Base-by-base conservation (phyloP, 768 basidiomycete genomes). In the Tylopilus sp. region DNA sequence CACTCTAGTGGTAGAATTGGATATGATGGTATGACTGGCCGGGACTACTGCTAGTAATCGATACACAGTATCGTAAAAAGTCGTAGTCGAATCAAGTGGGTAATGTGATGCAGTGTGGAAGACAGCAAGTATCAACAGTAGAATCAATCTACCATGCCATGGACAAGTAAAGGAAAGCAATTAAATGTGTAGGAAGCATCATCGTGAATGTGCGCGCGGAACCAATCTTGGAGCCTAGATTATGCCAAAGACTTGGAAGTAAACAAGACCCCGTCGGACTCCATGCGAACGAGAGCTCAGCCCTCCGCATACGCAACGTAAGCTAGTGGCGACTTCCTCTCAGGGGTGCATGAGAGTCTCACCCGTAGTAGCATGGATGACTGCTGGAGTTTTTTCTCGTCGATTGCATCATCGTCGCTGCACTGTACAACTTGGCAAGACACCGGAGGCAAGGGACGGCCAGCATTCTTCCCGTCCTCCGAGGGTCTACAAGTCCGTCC, bases 31-130 rank as follows among this genome's bases (percentile, higher is more conserved):
- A 45, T 38, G 44, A 38, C 28, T 6, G 10, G 50, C n/a, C n/a
- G n/a, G n/a, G n/a, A n/a, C n/a, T n/a, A n/a, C n/a, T n/a, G n/a
- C n/a, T n/a, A 36, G 41, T 31, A 25, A 45, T 45, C n/a, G 57
- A 67, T 69, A 67, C 66, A 64, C 66, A 62, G 66, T 69, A 67
- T 57, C 59, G 52, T 63, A 53, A 40, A 53, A 40, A 26, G 45
- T 59, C 49, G 43, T 37, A 16, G 33, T 34, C 36, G 42, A 44
- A 28, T 45, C 34, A 44, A 34, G 29, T 13, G 28, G 42, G 50
- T 29, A 45, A 57, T 12, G 33, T 31, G 33, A 21, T 31, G 47
- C 14, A 17, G 16, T 29, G 41, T 25, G 24, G 47, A 41, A 41
- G 45, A 26, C 38, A 33, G 26, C 31, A 55, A 33, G 22, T 62